Base-by-base conservation (phyloP, 78 protist species). In the Dictyostelium purpureum region DNA sequence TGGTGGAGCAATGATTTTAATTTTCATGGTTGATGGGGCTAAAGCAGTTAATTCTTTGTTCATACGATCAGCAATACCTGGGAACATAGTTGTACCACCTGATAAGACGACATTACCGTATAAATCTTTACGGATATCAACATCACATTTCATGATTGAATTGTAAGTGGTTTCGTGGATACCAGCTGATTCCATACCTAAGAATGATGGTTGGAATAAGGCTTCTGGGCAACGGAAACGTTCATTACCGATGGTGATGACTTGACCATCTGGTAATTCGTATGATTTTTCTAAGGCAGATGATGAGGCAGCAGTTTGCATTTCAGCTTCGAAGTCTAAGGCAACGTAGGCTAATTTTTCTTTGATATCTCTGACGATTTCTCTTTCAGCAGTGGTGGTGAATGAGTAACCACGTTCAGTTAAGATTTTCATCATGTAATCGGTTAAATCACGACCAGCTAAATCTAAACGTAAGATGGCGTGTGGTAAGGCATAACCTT, bases 391-490 rank as follows among this genome's bases (percentile, higher is more conserved):
- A 47, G 98, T 90, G 88, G 98, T 95, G 82, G 95, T 52, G 93
- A 96, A 94, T 45, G 97, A 83, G 78, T 98, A 97, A 40, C 99
- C 99, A 11, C 97, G 94, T 94, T 97, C 98, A 18, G 95, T 93
- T 38, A 98, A 96, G 70, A 97, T 74, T 96, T 90, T 96, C 96
- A 83, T 73, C 94, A 98, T 67, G 96, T 94, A 92, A 79, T 96
- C 97, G 52, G 99, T 98, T n/a, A 98, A 89, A 45, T 97, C 99
- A 77, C 97, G 96, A 31, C 99, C 99, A 61, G 98, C 99, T 14
- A 98, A 54, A 70, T 98, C 98, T 33, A 97, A 88, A 51, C 98
- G 97, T 38, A 74, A 90, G 89, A 98, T 93, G 49, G 97, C 97
- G 67, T 97, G 92, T 28, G 89, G 87, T 37, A 96, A 14, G 28